A percentile compares a stretch with the other conserved stretches of the same genome.
phyloP scores from a whole-genome alignment of 352 stramenopile species.

The Globisporangium acanthophoron region DNA sequence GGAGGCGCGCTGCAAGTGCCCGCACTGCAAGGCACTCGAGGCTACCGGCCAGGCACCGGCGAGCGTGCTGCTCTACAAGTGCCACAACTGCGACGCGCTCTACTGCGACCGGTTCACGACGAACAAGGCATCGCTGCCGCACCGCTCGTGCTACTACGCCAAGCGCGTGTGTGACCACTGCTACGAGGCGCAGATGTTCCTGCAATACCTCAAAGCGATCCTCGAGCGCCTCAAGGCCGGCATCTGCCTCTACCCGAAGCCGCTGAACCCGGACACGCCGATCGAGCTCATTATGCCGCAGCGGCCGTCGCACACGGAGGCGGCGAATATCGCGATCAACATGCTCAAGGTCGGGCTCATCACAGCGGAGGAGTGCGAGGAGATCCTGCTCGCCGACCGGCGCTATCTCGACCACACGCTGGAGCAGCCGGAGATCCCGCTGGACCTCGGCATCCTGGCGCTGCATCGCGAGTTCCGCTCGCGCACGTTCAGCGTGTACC shows the following conservation, averaged over 20 bases:
- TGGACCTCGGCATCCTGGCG: conserved; percentile 82
- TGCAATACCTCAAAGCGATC: conserved; percentile 84
- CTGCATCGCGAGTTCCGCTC: conserved; percentile 85
- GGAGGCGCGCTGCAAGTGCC: conserved; percentile 65
- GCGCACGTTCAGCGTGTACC: conserved; percentile 76
- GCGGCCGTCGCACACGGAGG: conserved; percentile 70
- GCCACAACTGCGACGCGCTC: conserved; percentile 70
- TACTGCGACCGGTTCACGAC: conserved; percentile 82
- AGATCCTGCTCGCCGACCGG: conserved; percentile 77
- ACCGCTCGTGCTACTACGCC: conserved; percentile 75
- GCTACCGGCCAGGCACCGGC: conserved; percentile 23
- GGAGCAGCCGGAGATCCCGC: conserved; percentile 78
- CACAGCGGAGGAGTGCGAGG: conserved; percentile 84
- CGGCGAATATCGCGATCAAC: conserved; percentile 83
- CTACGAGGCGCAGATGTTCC: conserved; percentile 77
- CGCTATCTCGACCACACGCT: conserved; percentile 80
- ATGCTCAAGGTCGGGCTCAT: conserved; percentile 80
- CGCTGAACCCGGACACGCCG: conserved; percentile 75
- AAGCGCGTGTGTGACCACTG: conserved; percentile 86
- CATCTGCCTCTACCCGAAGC: conserved; percentile 83
- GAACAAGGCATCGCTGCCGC: conserved; percentile 73
- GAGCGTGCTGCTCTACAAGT: conserved; percentile 64
- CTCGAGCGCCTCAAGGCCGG: conserved; percentile 79
- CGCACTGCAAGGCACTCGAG: conserved; percentile 46
- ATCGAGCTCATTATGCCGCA: conserved; percentile 89